Conservation (phyloP, 179 eudicot genomes). For the Sideroxylon spinosum region DNA sequence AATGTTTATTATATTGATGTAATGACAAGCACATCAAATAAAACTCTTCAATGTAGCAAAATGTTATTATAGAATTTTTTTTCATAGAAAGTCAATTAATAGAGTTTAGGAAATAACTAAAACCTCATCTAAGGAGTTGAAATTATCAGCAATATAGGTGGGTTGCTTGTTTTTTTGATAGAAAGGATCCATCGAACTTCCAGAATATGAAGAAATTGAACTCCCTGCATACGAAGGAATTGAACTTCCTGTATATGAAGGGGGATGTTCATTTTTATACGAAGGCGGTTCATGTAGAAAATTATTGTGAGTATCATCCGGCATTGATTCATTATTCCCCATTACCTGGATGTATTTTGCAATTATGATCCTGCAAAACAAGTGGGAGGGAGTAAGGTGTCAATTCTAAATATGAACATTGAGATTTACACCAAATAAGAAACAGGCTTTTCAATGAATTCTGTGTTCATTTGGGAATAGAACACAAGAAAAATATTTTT, state of each 20-base stretch:
- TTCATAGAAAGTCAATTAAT: not conserved
- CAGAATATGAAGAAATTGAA: slow-evolving; percentile 31
- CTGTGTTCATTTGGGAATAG: not conserved
- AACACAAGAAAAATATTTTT: not conserved
- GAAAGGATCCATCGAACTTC: slow-evolving; percentile 37
- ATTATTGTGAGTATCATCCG: slow-evolving; percentile 24
- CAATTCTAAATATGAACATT: not conserved
- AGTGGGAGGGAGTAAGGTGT: not conserved
- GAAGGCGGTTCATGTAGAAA: slow-evolving; percentile 13
- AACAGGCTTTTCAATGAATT: not conserved
- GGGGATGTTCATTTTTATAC: slow-evolving; percentile 20
- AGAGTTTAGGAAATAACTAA: not conserved
- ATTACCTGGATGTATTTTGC: slow-evolving; percentile 16
- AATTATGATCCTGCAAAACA: not conserved
- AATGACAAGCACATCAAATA: slow-evolving; percentile 7
- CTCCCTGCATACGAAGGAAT: slow-evolving; percentile 7
- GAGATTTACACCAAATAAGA: not conserved
- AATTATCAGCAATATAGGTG: slow-evolving; percentile 66
- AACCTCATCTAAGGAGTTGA: slow-evolving; percentile 74
- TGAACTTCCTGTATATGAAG: slow-evolving; percentile 33
- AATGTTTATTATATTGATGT: not conserved
- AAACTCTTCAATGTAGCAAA: not conserved
- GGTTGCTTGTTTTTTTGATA: slow-evolving; percentile 33
- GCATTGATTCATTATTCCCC: slow-evolving; percentile 47
- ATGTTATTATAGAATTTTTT: not conserved